Evolutionary conservation across 345 rosid species (phyloP).

Genomic region (Reutealis trisperma): DNA sequence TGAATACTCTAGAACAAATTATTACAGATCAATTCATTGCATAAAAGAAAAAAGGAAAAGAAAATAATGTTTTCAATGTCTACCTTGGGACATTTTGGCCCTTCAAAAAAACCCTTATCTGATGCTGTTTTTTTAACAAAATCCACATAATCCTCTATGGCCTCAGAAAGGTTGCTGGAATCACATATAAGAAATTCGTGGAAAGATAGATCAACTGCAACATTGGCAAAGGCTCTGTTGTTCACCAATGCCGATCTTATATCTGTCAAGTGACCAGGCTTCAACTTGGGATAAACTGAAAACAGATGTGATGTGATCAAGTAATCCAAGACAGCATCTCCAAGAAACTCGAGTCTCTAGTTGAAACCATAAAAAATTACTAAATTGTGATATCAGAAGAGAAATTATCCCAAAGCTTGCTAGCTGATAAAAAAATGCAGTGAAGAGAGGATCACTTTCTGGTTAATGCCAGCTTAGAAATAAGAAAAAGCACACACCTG

Average conservation of each 20-base stretch:
- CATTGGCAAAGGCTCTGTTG: conserved; percentile 76
- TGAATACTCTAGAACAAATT: background rate
- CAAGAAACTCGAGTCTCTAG: conserved; percentile 97
- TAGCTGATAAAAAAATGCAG: conserved; percentile 8
- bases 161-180: conserved; percentile 51
- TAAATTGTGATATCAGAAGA: conserved; percentile 19
- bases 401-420: conserved; percentile 9
- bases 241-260: conserved; percentile 75
- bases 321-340: conserved; percentile 95
- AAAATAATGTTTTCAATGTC: background rate
- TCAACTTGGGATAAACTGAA: conserved; percentile 75
- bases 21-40: background rate
- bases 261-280: conserved; percentile 94
- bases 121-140: conserved; percentile 41
- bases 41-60: background rate
- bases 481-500: conserved; percentile 50
- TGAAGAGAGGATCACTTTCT: background rate
- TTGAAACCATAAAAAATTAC: conserved; percentile 21
- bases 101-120: conserved; percentile 47
- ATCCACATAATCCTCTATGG: conserved; percentile 54
- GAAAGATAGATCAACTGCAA: conserved; percentile 63
- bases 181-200: conserved; percentile 62
- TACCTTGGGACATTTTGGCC: conserved; percentile 87
- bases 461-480: conserved; percentile 3
- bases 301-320: conserved; percentile 81